Conservation (phyloP, 306 rosid species). For the Calophaca sinica region DNA sequence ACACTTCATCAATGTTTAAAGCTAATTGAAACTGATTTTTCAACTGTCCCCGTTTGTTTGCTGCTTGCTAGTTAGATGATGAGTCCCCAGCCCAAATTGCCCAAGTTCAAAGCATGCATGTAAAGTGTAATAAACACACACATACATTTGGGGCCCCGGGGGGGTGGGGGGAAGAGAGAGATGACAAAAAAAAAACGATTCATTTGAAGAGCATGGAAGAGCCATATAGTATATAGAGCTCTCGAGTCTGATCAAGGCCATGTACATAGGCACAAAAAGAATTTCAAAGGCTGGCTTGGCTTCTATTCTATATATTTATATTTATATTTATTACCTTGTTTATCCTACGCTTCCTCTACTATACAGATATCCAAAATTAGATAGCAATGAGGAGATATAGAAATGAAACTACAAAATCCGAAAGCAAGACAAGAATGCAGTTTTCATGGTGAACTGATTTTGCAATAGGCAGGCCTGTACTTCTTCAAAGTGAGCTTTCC, state of each 20-base stretch:
- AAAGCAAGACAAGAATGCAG: slow-evolving; percentile 32
- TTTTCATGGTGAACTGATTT: slow-evolving; percentile 47
- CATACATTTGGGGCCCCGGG: not conserved
- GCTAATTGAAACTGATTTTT: not conserved
- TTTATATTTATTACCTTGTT: not conserved
- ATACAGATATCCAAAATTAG: slow-evolving; percentile 64
- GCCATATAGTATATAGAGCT: slow-evolving; percentile 17
- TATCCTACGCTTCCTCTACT: slow-evolving; percentile 52
- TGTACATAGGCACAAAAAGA: slow-evolving; percentile 41
- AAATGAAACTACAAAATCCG: slow-evolving; percentile 37
- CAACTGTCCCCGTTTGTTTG: slow-evolving; percentile 2
- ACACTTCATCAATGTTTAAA: slow-evolving; percentile 31
- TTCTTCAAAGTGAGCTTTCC: slow-evolving; percentile 58
- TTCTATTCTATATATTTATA: slow-evolving; percentile 24
- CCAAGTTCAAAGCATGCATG: not conserved
- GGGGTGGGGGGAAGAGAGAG: not conserved
- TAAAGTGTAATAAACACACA: not conserved
- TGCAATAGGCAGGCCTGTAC: slow-evolving; percentile 53
- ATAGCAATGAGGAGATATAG: slow-evolving; percentile 46
- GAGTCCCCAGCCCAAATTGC: not conserved
- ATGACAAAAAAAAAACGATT: not conserved
- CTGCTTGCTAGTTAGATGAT: not conserved
- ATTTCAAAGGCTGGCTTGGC: slow-evolving; percentile 55
- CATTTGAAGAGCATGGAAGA: slow-evolving; percentile 29
- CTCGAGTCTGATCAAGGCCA: slow-evolving; percentile 37